Conservation (phyloP, 192 early-diverging fungal genomes). For the Backusella macrospora region DNA sequence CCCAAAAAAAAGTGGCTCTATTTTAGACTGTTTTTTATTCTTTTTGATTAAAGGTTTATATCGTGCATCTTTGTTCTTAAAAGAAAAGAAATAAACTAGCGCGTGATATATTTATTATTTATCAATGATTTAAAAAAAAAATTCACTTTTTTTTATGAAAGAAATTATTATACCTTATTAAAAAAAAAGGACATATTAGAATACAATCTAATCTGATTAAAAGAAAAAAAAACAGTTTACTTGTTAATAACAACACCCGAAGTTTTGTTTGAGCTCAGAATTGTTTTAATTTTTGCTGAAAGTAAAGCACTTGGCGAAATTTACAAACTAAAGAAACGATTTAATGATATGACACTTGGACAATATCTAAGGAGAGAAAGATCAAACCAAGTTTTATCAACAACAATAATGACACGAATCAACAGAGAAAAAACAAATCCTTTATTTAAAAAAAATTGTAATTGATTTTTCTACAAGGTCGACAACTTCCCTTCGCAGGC, state of each 20-base stretch:
- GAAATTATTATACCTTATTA: no score
- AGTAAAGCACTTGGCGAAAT: no score
- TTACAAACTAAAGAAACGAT: neutral
- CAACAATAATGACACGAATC: neutral
- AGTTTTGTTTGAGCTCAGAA: no score
- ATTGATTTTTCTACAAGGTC: neutral
- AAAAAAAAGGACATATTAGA: no score
- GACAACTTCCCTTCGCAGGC: slow-evolving; percentile 51
- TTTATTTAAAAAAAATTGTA: neutral
- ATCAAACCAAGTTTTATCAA: neutral
- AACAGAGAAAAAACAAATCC: neutral
- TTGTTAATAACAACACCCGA: no score
- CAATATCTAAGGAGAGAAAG: neutral
- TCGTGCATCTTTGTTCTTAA: neutral
- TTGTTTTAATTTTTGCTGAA: no score
- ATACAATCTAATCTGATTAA: no score
- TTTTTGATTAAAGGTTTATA: neutral
- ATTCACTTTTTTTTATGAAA: no score
- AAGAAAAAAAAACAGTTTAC: no score
- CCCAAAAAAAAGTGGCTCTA: neutral
- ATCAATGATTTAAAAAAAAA: no score
- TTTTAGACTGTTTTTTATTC: neutral
- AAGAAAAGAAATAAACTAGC: neutral
- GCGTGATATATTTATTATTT: no score
- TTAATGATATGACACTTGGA: neutral